Percentiles rank a stretch among this genome's conserved stretches.
These are phyloP conservation scores for Neonectria ditissima DNA, from an alignment of 2,329 filamentous ascomycete species.

Conservation along the genomic window DNA sequence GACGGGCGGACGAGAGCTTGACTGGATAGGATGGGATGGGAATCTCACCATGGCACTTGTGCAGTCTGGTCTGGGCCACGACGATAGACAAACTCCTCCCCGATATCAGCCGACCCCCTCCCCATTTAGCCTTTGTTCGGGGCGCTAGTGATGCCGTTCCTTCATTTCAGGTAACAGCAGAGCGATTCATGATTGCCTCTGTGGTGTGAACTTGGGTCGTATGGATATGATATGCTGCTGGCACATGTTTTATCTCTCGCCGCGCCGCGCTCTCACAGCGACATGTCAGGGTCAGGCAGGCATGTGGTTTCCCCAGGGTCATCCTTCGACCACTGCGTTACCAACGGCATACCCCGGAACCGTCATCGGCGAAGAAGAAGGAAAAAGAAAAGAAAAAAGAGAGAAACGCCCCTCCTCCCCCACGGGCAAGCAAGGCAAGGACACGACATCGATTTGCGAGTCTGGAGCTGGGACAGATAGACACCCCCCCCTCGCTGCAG, in stretches of 20 bases:
- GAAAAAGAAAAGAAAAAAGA: background rate
- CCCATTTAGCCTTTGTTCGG: background rate
- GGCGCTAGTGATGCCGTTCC: slow-evolving; percentile 10
- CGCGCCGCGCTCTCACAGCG: background rate
- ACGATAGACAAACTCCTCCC: slow-evolving; percentile 23
- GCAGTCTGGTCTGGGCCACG: slow-evolving; percentile 7
- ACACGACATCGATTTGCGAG: slow-evolving; percentile 1
- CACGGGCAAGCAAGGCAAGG: slow-evolving; percentile 13
- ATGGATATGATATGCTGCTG: background rate
- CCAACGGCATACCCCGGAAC: slow-evolving; percentile 16
- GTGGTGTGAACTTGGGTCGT: background rate
- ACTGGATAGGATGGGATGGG: slow-evolving; percentile 11
- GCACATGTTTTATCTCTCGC: background rate
- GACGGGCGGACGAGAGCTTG: slow-evolving; percentile 3
- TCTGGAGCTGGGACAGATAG: too few species aligned
- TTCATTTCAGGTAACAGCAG: background rate
- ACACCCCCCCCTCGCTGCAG: slow-evolving; percentile 4
- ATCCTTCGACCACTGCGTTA: background rate
- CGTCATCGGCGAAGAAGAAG: background rate
- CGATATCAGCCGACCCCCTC: slow-evolving; percentile 29
- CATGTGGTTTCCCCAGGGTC: slow-evolving; percentile 5
- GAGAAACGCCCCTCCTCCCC: slow-evolving; percentile 6
- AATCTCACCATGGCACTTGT: slow-evolving; percentile 2
- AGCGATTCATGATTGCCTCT: background rate
- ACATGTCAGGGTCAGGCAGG: slow-evolving; percentile 1